phyloP scores from a whole-genome alignment of 2,329 filamentous ascomycete genomes.

The Knufia fluminis region DNA sequence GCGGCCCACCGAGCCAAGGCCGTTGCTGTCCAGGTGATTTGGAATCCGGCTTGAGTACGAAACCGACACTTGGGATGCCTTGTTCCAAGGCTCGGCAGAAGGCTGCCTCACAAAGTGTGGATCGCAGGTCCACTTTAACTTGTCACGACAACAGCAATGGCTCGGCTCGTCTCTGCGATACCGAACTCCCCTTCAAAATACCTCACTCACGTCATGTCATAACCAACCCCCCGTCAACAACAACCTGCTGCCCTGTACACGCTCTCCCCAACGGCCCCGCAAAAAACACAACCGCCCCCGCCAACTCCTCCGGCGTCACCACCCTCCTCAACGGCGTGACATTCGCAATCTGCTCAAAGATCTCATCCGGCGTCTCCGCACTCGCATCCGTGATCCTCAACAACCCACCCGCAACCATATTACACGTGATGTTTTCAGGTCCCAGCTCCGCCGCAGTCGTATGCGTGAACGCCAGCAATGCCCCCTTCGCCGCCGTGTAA shows the following conservation, averaged over 20 bases:
- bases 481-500: slow-evolving; percentile 17
- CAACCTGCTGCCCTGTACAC: slow-evolving; percentile 17
- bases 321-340: slow-evolving; percentile 18
- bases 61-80: too few species aligned
- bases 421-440: slow-evolving; percentile 16
- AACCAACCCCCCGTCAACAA: slow-evolving; percentile 19
- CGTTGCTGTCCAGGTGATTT: too few species aligned
- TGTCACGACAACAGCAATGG: too few species aligned
- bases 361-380: slow-evolving; percentile 14
- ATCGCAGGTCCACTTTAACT: too few species aligned
- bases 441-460: slow-evolving; percentile 19
- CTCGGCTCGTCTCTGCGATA: too few species aligned
- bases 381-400: slow-evolving; percentile 17
- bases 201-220: too few species aligned
- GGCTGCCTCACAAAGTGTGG: too few species aligned
- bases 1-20: too few species aligned
- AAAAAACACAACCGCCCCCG: slow-evolving; percentile 20
- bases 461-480: slow-evolving; percentile 9
- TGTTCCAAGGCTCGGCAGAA: too few species aligned
- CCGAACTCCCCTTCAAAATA: background rate
- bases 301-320: slow-evolving; percentile 17
- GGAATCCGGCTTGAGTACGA: too few species aligned
- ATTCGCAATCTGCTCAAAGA: slow-evolving; percentile 19
- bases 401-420: slow-evolving; percentile 18
- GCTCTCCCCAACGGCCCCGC: slow-evolving; percentile 15